phyloP scores from a whole-genome alignment of 1,284 basidiomycete genomes.

The Hymenochaete sp. region DNA sequence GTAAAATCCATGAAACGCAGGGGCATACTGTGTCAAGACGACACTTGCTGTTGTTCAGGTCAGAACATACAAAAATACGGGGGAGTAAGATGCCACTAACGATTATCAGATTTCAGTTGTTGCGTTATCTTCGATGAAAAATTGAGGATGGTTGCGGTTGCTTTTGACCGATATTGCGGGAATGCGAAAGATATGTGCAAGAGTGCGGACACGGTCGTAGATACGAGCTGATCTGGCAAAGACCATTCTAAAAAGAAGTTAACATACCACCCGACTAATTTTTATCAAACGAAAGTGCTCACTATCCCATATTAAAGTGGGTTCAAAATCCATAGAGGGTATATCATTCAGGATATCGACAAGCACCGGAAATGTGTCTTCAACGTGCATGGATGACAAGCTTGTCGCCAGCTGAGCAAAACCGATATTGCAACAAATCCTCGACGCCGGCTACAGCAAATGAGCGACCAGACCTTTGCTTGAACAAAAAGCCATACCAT shows the following conservation, averaged over 20 bases:
- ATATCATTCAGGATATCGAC: conserved; percentile 60
- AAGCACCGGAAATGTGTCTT: conserved; percentile 44
- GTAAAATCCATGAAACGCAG: conserved; percentile 81
- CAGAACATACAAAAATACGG: conserved; percentile 1
- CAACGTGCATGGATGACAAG: conserved; percentile 47
- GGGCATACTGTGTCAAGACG: conserved; percentile 67
- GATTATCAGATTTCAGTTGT: conserved; percentile 43
- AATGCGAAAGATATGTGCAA: conserved; percentile 54
- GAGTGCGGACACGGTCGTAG: conserved; percentile 64
- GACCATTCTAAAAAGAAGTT: conserved; percentile 53
- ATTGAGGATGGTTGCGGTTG: conserved; percentile 46
- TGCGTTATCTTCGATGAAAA: conserved; percentile 54
- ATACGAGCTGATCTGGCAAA: conserved; percentile 73
- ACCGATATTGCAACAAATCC: conserved; percentile 67
- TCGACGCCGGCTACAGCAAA: conserved; percentile 41
- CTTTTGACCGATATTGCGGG: conserved; percentile 37
- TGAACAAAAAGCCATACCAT: conserved; percentile 39
- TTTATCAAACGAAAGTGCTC: conserved; percentile 17
- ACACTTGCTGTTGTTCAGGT: conserved; percentile 44
- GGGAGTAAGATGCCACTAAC: conserved; percentile 33
- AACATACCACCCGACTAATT: neutral
- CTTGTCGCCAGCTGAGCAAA: conserved; percentile 66
- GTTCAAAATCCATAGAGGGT: conserved; percentile 68
- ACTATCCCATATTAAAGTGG: conserved; percentile 71
- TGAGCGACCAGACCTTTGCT: neutral